Conservation (phyloP, 1,284 basidiomycete species). For the Ceratobasidium theobromae region DNA sequence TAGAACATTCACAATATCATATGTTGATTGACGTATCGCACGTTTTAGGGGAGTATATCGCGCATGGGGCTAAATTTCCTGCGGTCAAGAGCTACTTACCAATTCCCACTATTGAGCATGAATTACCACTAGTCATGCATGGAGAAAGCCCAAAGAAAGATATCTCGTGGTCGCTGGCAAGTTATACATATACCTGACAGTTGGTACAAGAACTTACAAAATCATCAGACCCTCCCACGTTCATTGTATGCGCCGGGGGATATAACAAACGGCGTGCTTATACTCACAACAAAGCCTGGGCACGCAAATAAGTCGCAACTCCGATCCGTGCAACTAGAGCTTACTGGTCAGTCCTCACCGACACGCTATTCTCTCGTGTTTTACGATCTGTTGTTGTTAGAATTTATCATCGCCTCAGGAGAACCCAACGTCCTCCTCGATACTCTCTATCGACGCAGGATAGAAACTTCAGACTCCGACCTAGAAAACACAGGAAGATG, state of each 20-base stretch:
- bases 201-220: background rate
- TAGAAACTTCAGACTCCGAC: background rate
- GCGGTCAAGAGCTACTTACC: conserved; percentile 23
- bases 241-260: conserved; percentile 26
- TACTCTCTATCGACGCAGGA: conserved; percentile 14
- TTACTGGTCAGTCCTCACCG: conserved; percentile 2
- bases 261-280: background rate
- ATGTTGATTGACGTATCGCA: background rate
- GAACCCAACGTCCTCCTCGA: conserved; percentile 24
- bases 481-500: background rate
- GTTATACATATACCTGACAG: background rate
- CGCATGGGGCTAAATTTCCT: conserved; percentile 15
- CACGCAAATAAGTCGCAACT: conserved; percentile 11
- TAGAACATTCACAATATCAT: background rate
- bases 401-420: conserved; percentile 21
- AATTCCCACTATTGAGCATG: conserved; percentile 1
- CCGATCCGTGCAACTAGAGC: conserved; percentile 15
- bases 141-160: conserved; percentile 21
- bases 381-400: background rate
- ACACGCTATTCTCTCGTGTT: background rate
- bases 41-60: conserved; percentile 21
- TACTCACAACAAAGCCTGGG: conserved; percentile 7
- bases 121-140: background rate
- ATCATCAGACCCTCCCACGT: background rate
- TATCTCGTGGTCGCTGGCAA: conserved; percentile 17